Conservation (phyloP, 78 protist species). For the Isochrysis galbana region DNA sequence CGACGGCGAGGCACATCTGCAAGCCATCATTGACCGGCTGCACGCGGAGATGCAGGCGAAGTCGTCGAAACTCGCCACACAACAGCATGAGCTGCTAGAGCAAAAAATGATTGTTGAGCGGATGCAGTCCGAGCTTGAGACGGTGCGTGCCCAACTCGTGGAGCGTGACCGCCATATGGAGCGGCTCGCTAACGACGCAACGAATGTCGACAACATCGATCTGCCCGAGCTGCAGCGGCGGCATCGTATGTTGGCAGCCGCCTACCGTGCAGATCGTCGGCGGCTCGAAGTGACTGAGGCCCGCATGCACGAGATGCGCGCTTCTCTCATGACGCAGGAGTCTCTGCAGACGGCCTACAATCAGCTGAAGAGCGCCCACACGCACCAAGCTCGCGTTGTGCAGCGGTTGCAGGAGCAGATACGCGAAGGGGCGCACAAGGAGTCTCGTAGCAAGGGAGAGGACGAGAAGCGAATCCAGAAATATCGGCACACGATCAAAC, state of each 20-base stretch:
- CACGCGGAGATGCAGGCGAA: too few species aligned
- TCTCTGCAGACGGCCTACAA: not conserved
- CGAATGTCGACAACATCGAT: not conserved
- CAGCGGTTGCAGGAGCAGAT: not conserved
- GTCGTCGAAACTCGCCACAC: too few species aligned
- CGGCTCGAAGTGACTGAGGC: not conserved
- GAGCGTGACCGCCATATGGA: too few species aligned
- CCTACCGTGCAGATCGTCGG: not conserved
- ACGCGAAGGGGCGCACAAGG: too few species aligned
- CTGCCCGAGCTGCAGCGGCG: not conserved
- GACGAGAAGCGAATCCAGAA: not conserved
- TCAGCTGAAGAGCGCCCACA: not conserved
- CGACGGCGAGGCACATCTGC: too few species aligned
- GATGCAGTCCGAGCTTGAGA: too few species aligned
- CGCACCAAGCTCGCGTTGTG: not conserved
- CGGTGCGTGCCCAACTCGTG: too few species aligned
- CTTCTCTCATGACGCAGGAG: not conserved
- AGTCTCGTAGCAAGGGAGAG: not conserved
- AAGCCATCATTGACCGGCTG: too few species aligned
- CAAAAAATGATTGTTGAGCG: too few species aligned
- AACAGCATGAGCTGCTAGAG: too few species aligned
- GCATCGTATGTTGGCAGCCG: not conserved
- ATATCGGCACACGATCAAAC: not conserved
- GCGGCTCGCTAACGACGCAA: not conserved
- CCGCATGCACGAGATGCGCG: not conserved